A percentile compares a stretch with the other conserved stretches of the same genome.
Evolutionary conservation across 208 protist genomes (phyloP).

Genomic region (Giardia muris): DNA sequence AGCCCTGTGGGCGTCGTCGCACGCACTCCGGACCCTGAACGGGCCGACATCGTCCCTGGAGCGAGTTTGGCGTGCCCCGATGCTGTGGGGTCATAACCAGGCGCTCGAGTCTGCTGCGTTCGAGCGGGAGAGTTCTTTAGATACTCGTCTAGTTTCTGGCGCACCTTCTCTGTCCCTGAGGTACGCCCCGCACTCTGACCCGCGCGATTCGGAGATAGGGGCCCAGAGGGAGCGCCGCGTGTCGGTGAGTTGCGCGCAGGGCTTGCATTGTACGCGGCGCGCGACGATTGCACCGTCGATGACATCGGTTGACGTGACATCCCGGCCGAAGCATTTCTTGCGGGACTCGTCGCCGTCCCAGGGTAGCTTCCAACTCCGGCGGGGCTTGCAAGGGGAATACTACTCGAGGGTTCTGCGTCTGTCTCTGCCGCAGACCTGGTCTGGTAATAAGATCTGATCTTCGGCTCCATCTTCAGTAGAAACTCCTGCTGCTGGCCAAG

Average conservation of each 20-base stretch:
- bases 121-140: not conserved
- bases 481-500: slow-evolving; percentile 81
- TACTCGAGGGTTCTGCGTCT: no score
- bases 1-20: not conserved
- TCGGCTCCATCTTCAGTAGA: slow-evolving; percentile 54
- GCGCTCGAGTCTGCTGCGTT: not conserved
- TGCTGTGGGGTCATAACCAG: not conserved
- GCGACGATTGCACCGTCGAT: no score
- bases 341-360: no score
- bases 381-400: no score
- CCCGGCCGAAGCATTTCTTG: no score
- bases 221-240: no score
- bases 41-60: not conserved
- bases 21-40: not conserved
- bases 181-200: not conserved
- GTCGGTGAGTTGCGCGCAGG: not conserved
- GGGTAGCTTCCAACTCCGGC: no score
- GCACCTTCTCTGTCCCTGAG: not conserved
- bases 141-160: not conserved
- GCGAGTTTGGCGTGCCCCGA: not conserved
- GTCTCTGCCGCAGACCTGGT: not conserved
- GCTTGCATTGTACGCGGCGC: no score
- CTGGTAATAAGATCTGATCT: not conserved
- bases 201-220: no score
- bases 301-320: no score